phyloP scores from a whole-genome alignment of 352 stramenopile species.

The Globisporangium canariense region DNA sequence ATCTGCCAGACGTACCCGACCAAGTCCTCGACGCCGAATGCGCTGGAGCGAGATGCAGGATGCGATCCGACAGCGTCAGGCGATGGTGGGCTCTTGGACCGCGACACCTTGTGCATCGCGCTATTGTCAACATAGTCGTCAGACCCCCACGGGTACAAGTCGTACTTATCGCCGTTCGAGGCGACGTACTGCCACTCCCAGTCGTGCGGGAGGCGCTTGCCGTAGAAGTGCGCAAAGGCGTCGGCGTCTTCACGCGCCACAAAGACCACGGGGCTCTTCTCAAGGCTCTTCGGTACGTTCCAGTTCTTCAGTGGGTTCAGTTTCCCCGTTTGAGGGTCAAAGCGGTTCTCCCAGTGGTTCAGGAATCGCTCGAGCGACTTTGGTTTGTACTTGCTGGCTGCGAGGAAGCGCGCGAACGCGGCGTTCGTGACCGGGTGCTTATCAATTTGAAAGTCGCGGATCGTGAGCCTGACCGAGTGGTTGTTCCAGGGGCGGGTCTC shows the following conservation, averaged over 20 bases:
- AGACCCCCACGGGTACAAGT: constrained; percentile 55
- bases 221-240: constrained; percentile 64
- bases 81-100: constrained; percentile 36
- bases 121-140: constrained; percentile 22
- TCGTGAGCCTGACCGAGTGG: constrained; percentile 51
- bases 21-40: constrained; percentile 67
- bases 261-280: constrained; percentile 70
- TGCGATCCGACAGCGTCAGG: constrained; percentile 54
- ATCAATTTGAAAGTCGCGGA: constrained; percentile 77
- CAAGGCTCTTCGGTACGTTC: constrained; percentile 39
- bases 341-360: constrained; percentile 62
- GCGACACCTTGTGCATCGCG: constrained; percentile 24
- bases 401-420: constrained; percentile 60
- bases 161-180: constrained; percentile 64
- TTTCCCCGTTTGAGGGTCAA: not conserved
- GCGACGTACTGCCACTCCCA: constrained; percentile 88
- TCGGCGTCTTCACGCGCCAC: constrained; percentile 71
- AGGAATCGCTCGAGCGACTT: constrained; percentile 62
- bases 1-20: constrained; percentile 86
- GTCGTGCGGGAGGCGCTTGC: constrained; percentile 72
- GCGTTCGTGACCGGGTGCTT: constrained; percentile 75
- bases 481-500: constrained; percentile 77
- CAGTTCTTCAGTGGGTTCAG: constrained; percentile 33
- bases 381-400: constrained; percentile 48
- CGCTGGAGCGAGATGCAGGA: constrained; percentile 34